Base-by-base conservation (phyloP, 306 rosid genomes). In the Gynostemma pentaphyllum region DNA sequence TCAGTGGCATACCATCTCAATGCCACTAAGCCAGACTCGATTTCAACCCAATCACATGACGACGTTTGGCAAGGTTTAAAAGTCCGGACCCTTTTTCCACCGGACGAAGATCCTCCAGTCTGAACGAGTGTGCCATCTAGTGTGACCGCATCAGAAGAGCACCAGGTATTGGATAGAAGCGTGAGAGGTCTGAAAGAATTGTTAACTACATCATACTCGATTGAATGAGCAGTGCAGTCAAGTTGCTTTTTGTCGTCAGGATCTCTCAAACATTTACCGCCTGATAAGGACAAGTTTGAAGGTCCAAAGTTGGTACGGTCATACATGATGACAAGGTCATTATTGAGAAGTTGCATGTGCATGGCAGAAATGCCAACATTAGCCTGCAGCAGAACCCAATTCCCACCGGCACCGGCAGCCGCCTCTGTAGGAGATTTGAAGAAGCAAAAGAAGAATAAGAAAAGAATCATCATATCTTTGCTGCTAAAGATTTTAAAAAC, bases 171-270 rank as follows among this genome's bases (percentile, higher is more conserved):
- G 36, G 89, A 56, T 9, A 45, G 74, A 21, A 89, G 67, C 0
- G 76, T 71, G 52, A 84, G 75, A 16, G 97, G 87, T 6, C 86
- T 86, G 63, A 79, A 1, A 10, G 82, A 55, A 80, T 81, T 69
- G 26, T 79, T 9, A 13, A 36, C 4, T 49, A 80, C 30, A 75
- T 89, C 95, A 78, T 84, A 89, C 23, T 76, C 63, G 11, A 89
- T 40, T 2, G 95, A 89, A 51, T 89, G 97, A 0, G 97, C 87
- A 8, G 97, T 86, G 79, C 97, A 89, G 85, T 89, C 97, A 9
- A 66, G 26, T 11, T 69, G 68, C 5, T 75, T 28, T 4, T 68
- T 66, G 13, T 15, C 8, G 42, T 30, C 24, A 13, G 1, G 51
- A 5, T 22, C 28, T 22, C 10, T 26, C 0, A 22, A 19, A 5